A percentile compares a stretch with the other conserved stretches of the same genome.
phyloP scores from a whole-genome alignment of 2,329 filamentous ascomycete species.

The Clonostachys byssicola region DNA sequence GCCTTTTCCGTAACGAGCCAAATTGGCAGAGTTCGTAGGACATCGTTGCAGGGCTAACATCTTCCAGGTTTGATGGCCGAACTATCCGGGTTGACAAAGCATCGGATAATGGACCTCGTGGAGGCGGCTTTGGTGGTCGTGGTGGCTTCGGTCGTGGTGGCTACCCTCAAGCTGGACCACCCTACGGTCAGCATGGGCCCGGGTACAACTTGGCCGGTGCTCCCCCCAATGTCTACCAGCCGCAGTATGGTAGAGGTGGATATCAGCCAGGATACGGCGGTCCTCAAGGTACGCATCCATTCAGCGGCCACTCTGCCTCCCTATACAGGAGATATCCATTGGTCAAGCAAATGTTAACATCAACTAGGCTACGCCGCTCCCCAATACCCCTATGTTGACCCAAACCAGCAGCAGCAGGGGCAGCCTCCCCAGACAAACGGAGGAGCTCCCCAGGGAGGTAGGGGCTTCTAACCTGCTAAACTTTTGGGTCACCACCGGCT shows the following conservation, averaged over 20 bases:
- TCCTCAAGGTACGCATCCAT: constrained; percentile 11
- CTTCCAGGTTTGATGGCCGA: constrained; percentile 80
- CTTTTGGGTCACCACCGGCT: neutral
- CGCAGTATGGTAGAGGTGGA: constrained; percentile 28
- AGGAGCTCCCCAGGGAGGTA: constrained; percentile 10
- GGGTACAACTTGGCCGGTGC: constrained; percentile 18
- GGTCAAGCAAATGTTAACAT: neutral
- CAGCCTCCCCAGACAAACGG: constrained; percentile 5
- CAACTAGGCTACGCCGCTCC: constrained; percentile 8
- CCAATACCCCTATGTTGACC: constrained; percentile 43
- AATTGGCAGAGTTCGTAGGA: neutral
- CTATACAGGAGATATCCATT: no score
- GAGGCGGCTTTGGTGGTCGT: constrained; percentile 43
- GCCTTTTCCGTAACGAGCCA: neutral
- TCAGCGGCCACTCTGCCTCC: no score
- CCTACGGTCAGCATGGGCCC: constrained; percentile 26
- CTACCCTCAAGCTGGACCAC: constrained; percentile 29
- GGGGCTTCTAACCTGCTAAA: constrained; percentile 30
- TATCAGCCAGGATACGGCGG: constrained; percentile 28
- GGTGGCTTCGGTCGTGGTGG: constrained; percentile 26
- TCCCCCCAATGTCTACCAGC: constrained; percentile 28
- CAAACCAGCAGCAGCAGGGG: constrained; percentile 25
- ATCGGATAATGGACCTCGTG: constrained; percentile 69
- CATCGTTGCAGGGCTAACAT: neutral
- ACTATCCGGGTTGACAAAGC: constrained; percentile 95